A percentile compares a stretch with the other conserved stretches of the same genome.
phyloP scores from a whole-genome alignment of 1,139 yeast genomes.

The Pichia sp. region DNA sequence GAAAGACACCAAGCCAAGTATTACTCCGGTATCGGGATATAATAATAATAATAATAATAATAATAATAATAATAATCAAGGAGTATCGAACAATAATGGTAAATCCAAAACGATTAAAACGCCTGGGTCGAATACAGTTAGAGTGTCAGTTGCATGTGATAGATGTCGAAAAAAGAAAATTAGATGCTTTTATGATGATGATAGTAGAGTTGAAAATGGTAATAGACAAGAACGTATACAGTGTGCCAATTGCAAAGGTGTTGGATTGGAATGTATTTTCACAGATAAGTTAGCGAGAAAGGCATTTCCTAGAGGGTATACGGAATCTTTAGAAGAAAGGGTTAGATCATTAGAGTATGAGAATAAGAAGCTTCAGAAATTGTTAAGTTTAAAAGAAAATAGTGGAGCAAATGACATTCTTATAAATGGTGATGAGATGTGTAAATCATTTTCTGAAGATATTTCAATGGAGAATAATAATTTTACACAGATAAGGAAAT shows the following conservation, averaged over 20 bases:
- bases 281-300: slow-evolving; percentile 67
- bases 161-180: slow-evolving; percentile 78
- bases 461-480: neutral
- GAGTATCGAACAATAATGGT: neutral
- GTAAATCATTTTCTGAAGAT: neutral
- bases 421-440: neutral
- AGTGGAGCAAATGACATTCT: slow-evolving; percentile 16
- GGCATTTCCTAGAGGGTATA: slow-evolving; percentile 71
- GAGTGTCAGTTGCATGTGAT: slow-evolving; percentile 84
- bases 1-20: neutral
- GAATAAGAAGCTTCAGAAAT: slow-evolving; percentile 38
- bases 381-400: slow-evolving; percentile 52
- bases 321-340: slow-evolving; percentile 63
- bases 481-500: neutral
- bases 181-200: slow-evolving; percentile 54
- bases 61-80: no score
- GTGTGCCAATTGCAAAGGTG: slow-evolving; percentile 58
- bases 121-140: slow-evolving; percentile 49
- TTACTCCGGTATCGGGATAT: neutral
- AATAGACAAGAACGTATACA: slow-evolving; percentile 18
- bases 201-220: slow-evolving; percentile 10
- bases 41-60: neutral
- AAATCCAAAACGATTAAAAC: slow-evolving; percentile 50
- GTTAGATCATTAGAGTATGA: slow-evolving; percentile 57
- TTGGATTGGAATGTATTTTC: slow-evolving; percentile 61